Conservation (phyloP, 2,329 filamentous ascomycete species). For the Pseudogymnoascus sp. region DNA sequence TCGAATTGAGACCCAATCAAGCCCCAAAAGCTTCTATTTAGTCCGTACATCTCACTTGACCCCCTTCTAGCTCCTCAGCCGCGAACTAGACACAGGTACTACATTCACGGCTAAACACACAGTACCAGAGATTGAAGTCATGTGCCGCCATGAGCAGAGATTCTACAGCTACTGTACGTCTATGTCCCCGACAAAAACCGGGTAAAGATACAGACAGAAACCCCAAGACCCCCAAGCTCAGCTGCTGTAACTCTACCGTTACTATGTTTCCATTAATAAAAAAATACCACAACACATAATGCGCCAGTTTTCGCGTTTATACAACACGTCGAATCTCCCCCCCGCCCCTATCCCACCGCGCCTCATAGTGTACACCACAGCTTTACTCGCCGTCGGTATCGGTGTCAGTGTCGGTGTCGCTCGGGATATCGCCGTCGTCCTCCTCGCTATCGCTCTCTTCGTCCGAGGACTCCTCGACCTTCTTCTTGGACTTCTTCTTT, state of each 20-base stretch:
- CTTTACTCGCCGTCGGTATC: conserved; percentile 41
- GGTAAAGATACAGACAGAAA: not conserved
- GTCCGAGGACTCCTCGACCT: conserved; percentile 54
- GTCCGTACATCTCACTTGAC: not conserved
- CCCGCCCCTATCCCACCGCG: not conserved
- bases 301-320: conserved; percentile 3
- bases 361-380: not conserved
- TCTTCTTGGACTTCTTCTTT: conserved; percentile 49
- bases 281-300: not conserved
- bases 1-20: not conserved
- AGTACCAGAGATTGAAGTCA: not conserved
- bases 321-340: not conserved
- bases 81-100: not conserved
- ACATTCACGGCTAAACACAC: not conserved
- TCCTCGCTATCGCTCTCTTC: conserved; percentile 81
- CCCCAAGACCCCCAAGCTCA: not conserved
- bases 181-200: not conserved
- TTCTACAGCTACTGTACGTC: not conserved
- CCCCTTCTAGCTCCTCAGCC: not conserved
- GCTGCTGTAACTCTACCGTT: not conserved
- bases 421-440: conserved; percentile 53
- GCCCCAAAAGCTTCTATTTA: not conserved
- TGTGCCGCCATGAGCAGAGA: not conserved
- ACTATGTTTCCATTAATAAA: conserved; percentile 5
- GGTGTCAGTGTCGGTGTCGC: conserved; percentile 60